phyloP scores from a whole-genome alignment of 106 monocot species.

The Cymbidium sinense region DNA sequence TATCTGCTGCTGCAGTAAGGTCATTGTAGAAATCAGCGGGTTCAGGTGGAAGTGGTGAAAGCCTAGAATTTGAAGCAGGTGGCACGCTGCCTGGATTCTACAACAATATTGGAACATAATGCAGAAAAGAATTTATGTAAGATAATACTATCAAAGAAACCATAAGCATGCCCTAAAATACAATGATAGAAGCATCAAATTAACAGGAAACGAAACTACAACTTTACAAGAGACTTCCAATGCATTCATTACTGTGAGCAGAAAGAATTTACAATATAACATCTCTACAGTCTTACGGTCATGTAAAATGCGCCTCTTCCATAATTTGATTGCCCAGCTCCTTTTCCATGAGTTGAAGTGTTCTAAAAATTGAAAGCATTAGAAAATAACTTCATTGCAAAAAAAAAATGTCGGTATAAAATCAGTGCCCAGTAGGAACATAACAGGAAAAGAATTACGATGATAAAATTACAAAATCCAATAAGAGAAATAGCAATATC shows the following conservation, averaged over 20 bases:
- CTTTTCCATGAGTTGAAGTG: slow-evolving; percentile 26
- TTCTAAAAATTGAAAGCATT: slow-evolving; percentile 25
- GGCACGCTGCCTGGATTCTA: slow-evolving; percentile 76
- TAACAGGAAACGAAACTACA: neutral
- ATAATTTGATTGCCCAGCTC: slow-evolving; percentile 47
- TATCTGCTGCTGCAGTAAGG: slow-evolving; percentile 62
- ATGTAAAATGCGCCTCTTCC: slow-evolving; percentile 66
- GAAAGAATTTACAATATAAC: neutral
- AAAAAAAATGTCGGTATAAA: neutral
- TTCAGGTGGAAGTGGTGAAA: slow-evolving; percentile 92
- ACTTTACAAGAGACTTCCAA: slow-evolving; percentile 1
- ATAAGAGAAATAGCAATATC: neutral
- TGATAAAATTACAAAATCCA: neutral
- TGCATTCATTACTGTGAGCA: neutral
- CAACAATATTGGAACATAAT: slow-evolving; percentile 11
- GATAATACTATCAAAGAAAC: neutral
- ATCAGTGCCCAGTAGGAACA: neutral
- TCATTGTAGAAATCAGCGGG: slow-evolving; percentile 93
- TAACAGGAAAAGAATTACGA: neutral
- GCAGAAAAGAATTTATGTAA: slow-evolving; percentile 2
- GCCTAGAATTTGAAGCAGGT: slow-evolving; percentile 76
- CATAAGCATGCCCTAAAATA: neutral
- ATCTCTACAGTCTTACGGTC: slow-evolving; percentile 30
- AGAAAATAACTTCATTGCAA: neutral
- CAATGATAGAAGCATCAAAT: neutral